Percentiles rank a stretch among this genome's conserved stretches.
phyloP scores from a whole-genome alignment of 495 filamentous ascomycete species.

The Penicillium manginii region DNA sequence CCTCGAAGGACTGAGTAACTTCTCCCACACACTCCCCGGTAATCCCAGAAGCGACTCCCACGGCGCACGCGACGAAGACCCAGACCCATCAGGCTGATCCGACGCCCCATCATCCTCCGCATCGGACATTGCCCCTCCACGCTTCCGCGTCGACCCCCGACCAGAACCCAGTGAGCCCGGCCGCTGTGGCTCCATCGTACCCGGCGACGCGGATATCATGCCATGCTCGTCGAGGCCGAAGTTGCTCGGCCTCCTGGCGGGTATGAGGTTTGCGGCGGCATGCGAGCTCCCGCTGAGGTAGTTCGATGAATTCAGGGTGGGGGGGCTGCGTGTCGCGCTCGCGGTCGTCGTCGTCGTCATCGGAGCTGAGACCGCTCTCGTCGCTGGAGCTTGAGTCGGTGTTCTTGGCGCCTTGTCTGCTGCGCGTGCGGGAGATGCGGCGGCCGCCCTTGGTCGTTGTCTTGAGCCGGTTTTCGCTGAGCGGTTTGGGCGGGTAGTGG shows the following conservation, averaged over 20 bases:
- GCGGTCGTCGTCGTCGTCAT: conserved; percentile 55
- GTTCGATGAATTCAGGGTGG: not conserved
- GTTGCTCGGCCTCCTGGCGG: conserved; percentile 41
- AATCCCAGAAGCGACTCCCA: conserved; percentile 83
- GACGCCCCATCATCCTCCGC: conserved; percentile 49
- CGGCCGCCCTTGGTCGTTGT: conserved; percentile 38
- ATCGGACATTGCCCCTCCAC: conserved; percentile 41
- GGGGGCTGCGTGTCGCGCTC: conserved; percentile 18
- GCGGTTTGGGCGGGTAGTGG: conserved; percentile 78
- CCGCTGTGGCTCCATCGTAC: conserved; percentile 37
- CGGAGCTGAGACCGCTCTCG: conserved; percentile 49
- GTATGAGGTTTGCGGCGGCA: conserved; percentile 25
- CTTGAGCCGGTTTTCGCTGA: conserved; percentile 46
- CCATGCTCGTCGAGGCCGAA: conserved; percentile 44
- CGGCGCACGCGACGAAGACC: conserved; percentile 53
- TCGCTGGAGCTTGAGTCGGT: conserved; percentile 51
- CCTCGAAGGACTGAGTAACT: conserved; percentile 75
- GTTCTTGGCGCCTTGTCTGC: conserved; percentile 34
- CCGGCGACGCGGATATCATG: conserved; percentile 32
- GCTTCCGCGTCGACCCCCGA: conserved; percentile 42
- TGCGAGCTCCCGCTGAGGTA: conserved; percentile 20
- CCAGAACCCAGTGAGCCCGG: conserved; percentile 49
- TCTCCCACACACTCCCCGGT: conserved; percentile 76
- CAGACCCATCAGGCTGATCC: conserved; percentile 55
- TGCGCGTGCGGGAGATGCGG: conserved; percentile 39